Evolutionary conservation across 495 filamentous ascomycete species (phyloP).

Genomic region (Penicillium verhagenii): DNA sequence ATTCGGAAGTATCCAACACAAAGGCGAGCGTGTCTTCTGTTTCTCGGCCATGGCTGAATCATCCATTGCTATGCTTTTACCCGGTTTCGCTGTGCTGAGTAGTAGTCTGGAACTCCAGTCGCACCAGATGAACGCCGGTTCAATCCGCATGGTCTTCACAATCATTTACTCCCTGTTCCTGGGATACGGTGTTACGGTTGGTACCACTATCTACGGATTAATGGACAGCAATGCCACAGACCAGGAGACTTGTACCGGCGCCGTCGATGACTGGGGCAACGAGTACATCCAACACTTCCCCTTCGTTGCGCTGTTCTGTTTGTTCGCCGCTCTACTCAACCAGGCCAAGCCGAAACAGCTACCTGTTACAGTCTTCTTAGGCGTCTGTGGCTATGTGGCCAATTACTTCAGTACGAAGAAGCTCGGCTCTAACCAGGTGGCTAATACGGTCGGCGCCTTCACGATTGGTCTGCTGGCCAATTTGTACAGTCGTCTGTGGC

Average conservation of each 20-base stretch:
- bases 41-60: conserved; percentile 86
- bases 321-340: conserved; percentile 79
- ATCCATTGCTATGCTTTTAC: conserved; percentile 85
- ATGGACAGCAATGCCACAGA: conserved; percentile 72
- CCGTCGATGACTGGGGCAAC: conserved; percentile 37
- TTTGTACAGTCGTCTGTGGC: conserved; percentile 72
- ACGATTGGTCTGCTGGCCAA: conserved; percentile 82
- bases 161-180: conserved; percentile 93
- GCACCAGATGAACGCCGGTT: conserved; percentile 78
- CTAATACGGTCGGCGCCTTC: conserved; percentile 78
- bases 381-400: conserved; percentile 73
- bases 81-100: conserved; percentile 78
- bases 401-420: conserved; percentile 71
- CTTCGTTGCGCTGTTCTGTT: conserved; percentile 68
- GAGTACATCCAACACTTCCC: conserved; percentile 49
- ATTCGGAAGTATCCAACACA: conserved; percentile 67
- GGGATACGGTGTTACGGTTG: conserved; percentile 92
- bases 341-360: conserved; percentile 83
- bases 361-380: conserved; percentile 75
- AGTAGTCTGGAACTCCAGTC: conserved; percentile 83
- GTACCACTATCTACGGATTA: conserved; percentile 83
- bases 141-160: conserved; percentile 87
- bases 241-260: conserved; percentile 56
- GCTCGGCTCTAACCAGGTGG: conserved; percentile 73
- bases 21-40: conserved; percentile 64